phyloP scores from a whole-genome alignment of 805 yeast species.

The Candida tibetensis region DNA sequence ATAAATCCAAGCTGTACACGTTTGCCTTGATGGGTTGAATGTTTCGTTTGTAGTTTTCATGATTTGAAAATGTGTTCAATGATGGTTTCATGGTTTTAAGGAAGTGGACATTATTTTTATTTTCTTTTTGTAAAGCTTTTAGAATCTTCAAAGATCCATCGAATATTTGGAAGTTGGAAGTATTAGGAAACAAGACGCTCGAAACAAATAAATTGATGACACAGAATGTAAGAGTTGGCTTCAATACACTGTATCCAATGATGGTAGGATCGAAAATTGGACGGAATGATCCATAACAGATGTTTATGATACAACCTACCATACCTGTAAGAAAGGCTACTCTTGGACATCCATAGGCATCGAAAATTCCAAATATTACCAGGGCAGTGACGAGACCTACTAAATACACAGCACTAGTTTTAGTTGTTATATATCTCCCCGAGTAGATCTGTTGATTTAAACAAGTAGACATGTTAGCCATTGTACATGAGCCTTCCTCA shows the following conservation, averaged over 20 bases:
- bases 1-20: constrained; percentile 18
- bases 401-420: constrained; percentile 21
- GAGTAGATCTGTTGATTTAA: constrained; percentile 18
- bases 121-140: constrained; percentile 12
- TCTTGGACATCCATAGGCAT: constrained; percentile 2
- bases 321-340: constrained; percentile 21
- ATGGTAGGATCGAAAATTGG: constrained; percentile 26
- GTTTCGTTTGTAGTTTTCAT: constrained; percentile 16
- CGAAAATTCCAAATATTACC: constrained; percentile 20
- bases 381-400: constrained; percentile 23
- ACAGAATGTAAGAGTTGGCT: constrained; percentile 24
- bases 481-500: constrained; percentile 25
- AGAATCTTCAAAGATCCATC: constrained; percentile 16
- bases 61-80: constrained; percentile 20
- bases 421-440: constrained; percentile 26
- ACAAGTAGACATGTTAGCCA: constrained; percentile 18
- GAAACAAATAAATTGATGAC: constrained; percentile 19
- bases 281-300: constrained; percentile 23
- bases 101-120: constrained; percentile 21
- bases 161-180: constrained; percentile 22
- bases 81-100: constrained; percentile 28
- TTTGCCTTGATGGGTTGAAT: constrained; percentile 17
- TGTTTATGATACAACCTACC: constrained; percentile 20
- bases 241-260: constrained; percentile 18
- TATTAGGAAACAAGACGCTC: constrained; percentile 26